Evolutionary conservation across 2,329 filamentous ascomycete genomes (phyloP).

Genomic region (Aspergillus alliaceus): DNA sequence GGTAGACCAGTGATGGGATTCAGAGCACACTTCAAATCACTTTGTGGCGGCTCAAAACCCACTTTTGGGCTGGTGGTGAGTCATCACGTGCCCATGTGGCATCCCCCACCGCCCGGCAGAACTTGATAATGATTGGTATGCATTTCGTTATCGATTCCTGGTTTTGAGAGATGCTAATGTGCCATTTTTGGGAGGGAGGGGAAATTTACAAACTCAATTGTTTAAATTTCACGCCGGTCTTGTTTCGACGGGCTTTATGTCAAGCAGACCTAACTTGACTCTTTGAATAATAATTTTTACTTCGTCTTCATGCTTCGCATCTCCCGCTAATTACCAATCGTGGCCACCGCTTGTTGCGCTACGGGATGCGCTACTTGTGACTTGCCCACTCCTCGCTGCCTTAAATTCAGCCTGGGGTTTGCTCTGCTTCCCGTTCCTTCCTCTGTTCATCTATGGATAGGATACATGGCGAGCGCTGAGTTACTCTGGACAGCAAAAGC

Average conservation of each 20-base stretch:
- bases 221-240: too few species aligned
- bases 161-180: background rate
- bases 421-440: background rate
- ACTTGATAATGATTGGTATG: constrained; percentile 4
- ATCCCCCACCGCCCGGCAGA: constrained; percentile 18
- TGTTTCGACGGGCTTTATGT: too few species aligned
- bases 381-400: constrained; percentile 7
- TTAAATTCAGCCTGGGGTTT: background rate
- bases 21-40: constrained; percentile 33
- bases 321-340: constrained; percentile 21
- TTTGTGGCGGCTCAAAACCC: constrained; percentile 43
- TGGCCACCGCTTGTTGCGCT: constrained; percentile 26
- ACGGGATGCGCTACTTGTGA: constrained; percentile 9
- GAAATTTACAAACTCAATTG: background rate
- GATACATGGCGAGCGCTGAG: constrained; percentile 5
- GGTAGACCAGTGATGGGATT: constrained; percentile 14
- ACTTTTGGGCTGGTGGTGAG: constrained; percentile 24
- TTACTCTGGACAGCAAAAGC: background rate
- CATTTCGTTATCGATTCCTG: constrained; percentile 1
- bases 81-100: constrained; percentile 14
- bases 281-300: background rate
- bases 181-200: background rate
- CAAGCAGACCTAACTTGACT: background rate
- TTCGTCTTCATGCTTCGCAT: background rate
- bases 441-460: background rate